phyloP scores from a whole-genome alignment of 176 grass and related monocot genomes.

The Aegilops speltoides region DNA sequence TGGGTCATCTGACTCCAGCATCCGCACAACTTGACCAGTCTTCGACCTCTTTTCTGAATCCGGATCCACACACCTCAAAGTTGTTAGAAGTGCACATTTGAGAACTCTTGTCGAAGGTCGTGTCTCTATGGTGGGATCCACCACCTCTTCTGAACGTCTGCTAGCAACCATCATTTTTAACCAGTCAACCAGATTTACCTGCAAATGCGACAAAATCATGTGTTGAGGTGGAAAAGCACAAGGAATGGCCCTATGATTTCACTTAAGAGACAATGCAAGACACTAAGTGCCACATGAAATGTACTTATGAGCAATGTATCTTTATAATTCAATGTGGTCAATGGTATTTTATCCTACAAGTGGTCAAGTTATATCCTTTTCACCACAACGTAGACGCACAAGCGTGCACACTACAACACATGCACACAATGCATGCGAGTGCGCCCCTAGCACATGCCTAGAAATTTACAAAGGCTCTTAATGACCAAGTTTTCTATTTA shows the following conservation, averaged over 20 bases:
- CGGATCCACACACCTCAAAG: slow-evolving; percentile 88
- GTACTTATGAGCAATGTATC: background rate
- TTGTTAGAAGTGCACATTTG: slow-evolving; percentile 80
- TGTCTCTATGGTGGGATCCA: slow-evolving; percentile 78
- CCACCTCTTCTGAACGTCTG: slow-evolving; percentile 90
- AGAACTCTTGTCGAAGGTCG: slow-evolving; percentile 81
- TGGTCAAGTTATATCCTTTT: background rate
- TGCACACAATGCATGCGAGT: background rate
- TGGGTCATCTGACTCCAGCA: slow-evolving; percentile 92
- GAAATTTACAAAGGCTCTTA: background rate
- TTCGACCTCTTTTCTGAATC: slow-evolving; percentile 93
- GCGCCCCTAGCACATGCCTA: background rate
- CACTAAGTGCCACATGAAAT: background rate
- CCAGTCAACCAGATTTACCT: slow-evolving; percentile 99
- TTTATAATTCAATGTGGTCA: background rate
- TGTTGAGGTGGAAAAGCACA: slow-evolving; percentile 8
- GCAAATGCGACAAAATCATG: slow-evolving; percentile 24
- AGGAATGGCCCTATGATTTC: background rate
- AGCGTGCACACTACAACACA: background rate
- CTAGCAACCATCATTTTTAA: slow-evolving; percentile 96
- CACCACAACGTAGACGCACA: background rate
- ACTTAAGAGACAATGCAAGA: background rate
- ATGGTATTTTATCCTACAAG: slow-evolving; percentile 3
- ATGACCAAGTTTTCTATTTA: background rate
- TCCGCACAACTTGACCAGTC: slow-evolving; percentile 93